A percentile compares a stretch with the other conserved stretches of the same genome.
Evolutionary conservation across 768 basidiomycete genomes (phyloP).

Genomic region (Saitozyma sp.): DNA sequence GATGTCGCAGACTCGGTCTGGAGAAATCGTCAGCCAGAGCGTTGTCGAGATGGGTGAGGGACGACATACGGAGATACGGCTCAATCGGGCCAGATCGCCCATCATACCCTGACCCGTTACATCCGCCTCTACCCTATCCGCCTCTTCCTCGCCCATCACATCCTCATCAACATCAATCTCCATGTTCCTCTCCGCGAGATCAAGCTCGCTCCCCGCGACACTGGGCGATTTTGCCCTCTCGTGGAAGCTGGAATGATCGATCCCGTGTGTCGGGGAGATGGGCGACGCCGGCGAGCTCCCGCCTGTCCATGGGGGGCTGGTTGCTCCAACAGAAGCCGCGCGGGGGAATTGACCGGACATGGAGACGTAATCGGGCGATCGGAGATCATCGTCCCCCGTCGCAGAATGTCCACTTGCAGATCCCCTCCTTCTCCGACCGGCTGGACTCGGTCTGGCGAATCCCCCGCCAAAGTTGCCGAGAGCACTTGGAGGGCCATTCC

Average conservation of each 20-base stretch:
- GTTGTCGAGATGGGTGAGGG: not conserved
- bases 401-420: constrained; percentile 18
- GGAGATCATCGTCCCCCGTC: constrained; percentile 12
- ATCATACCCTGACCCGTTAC: constrained; percentile 8
- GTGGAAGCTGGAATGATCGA: constrained; percentile 41
- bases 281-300: constrained; percentile 27
- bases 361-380: too few relatives aligned
- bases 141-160: constrained; percentile 20
- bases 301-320: not conserved
- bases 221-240: constrained; percentile 32
- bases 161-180: constrained; percentile 11
- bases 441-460: constrained; percentile 44
- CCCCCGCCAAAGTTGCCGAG: constrained; percentile 22
- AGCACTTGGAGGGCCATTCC: constrained; percentile 26
- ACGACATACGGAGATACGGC: constrained; percentile 31
- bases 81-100: constrained; percentile 30
- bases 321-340: too few relatives aligned
- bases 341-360: too few relatives aligned
- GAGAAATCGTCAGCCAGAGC: constrained; percentile 7
- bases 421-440: constrained; percentile 29
- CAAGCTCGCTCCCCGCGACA: constrained; percentile 9
- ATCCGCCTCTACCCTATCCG: constrained; percentile 19
- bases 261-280: constrained; percentile 20
- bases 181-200: constrained; percentile 17
- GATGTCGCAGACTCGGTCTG: constrained; percentile 63